Evolutionary conservation across 1,284 basidiomycete species (phyloP), one percentile per base, ranked within the genome.

Genomic region (Ceratobasidium sp.): DNA sequence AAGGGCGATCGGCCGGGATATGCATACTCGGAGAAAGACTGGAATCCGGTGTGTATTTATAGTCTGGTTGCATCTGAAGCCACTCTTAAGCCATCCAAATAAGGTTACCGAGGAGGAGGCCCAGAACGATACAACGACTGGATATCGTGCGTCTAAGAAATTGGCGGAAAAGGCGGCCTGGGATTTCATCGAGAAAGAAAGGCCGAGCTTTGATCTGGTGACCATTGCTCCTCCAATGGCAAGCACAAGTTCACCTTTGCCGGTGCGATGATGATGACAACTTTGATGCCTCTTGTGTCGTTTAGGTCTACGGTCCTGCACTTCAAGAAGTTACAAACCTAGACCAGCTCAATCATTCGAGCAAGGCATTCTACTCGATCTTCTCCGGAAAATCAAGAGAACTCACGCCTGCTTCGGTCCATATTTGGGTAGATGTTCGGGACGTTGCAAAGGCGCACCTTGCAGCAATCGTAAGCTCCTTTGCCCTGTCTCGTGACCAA

Each of bases 331-430:
- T 83, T 40, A 70, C 77, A 20, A 70, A 78, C 10, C 78, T 84
- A 13, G 80, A 83, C 50, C 77, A 80, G 62, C 83, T 85, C 79
- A 84, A 85, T 81, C 83, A 82, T n/a, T 83, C 82, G 20, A 73
- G 69, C 20, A 15, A 40, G 10, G 26, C 57, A 17, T 65, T 76
- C 33, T 78, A 76, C 48, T 23, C 26, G 12, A 52, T 78, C 10
- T 78, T 76, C 54, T 68, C 26, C 13, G 78, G 78, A 9, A 13
- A 76, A 33, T 20, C 61, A 7, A 61, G 33, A 33, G 33, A 73
- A 38, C 69, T 73, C 46, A 48, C n/a, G 5, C 17, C 10, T 38
- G n/a, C 57, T 5, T 23, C 42, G 10, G 69, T 62, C 3, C 50
- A 56, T 40, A 56, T 73, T 38, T 78, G 77, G 67, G 69, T 66